Conservation (phyloP, 192 early-diverging fungal species). For the Cetraspora pellucida region DNA sequence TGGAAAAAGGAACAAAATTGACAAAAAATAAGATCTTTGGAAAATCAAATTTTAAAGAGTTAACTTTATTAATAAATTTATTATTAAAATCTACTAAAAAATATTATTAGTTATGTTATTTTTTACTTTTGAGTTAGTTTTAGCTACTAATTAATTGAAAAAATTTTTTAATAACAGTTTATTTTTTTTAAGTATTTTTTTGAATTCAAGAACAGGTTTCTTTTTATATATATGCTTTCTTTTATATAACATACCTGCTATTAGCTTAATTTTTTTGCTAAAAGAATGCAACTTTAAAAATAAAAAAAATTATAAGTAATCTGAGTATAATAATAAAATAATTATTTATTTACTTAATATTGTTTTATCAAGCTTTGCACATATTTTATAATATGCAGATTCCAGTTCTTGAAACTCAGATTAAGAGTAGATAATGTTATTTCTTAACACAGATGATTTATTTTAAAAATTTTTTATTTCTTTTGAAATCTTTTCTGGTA, state of each 20-base stretch:
- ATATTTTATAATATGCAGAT: no score
- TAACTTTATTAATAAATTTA: constrained; percentile 10
- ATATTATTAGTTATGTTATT: constrained; percentile 13
- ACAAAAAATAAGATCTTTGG: no score
- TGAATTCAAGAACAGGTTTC: constrained; percentile 6
- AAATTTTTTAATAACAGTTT: constrained; percentile 1
- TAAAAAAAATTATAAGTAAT: constrained; percentile 3
- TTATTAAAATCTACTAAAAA: no score
- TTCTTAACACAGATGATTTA: constrained; percentile 7
- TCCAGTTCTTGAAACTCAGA: no score
- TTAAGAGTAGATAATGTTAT: no score
- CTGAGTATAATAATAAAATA: no score
- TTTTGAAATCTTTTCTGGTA: constrained; percentile 7
- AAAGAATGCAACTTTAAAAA: not conserved
- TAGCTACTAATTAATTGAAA: not conserved
- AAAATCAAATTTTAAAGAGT: no score
- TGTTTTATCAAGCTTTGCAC: no score
- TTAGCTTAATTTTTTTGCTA: not conserved
- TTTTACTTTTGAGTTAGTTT: constrained; percentile 10
- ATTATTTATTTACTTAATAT: not conserved
- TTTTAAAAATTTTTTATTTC: constrained; percentile 7
- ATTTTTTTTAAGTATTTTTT: constrained; percentile 8
- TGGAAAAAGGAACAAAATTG: no score
- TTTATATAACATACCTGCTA: constrained; percentile 1
- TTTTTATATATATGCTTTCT: constrained; percentile 9